Evolutionary conservation across 1,139 yeast genomes (phyloP).

Genomic region (Debaryomycetaceae sp.): DNA sequence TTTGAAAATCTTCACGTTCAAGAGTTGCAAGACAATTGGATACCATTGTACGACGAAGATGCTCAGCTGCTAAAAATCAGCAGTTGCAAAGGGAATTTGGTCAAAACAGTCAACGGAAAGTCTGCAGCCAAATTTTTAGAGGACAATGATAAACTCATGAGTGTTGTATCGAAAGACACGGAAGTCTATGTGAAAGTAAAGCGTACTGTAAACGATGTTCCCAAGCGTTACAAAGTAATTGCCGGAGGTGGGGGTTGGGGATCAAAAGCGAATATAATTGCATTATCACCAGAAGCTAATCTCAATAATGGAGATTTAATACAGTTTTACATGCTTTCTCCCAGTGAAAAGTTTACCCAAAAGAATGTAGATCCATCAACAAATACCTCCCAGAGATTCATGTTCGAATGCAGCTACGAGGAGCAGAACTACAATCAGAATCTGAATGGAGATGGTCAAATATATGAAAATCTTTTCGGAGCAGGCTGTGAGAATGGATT

Average conservation of each 20-base stretch:
- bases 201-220: constrained; percentile 13
- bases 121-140: constrained; percentile 55
- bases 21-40: constrained; percentile 29
- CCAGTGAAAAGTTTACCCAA: constrained; percentile 22
- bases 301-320: constrained; percentile 43
- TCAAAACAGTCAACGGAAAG: constrained; percentile 44
- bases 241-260: constrained; percentile 75
- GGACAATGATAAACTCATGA: constrained; percentile 36
- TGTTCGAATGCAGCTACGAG: constrained; percentile 33
- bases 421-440: constrained; percentile 21
- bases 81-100: constrained; percentile 46
- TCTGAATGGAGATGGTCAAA: constrained; percentile 7
- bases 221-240: constrained; percentile 43
- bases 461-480: constrained; percentile 31
- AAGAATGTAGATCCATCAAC: background rate
- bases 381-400: constrained; percentile 6
- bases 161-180: constrained; percentile 43
- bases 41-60: constrained; percentile 21
- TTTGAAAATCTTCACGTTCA: constrained; percentile 2
- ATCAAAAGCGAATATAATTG: constrained; percentile 56
- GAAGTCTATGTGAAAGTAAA: constrained; percentile 44
- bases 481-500: constrained; percentile 50
- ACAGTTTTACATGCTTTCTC: constrained; percentile 49
- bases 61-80: constrained; percentile 32
- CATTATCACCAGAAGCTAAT: constrained; percentile 54